Conservation (phyloP, 164 flowering plant species). For the Stephania yunnanensis region DNA sequence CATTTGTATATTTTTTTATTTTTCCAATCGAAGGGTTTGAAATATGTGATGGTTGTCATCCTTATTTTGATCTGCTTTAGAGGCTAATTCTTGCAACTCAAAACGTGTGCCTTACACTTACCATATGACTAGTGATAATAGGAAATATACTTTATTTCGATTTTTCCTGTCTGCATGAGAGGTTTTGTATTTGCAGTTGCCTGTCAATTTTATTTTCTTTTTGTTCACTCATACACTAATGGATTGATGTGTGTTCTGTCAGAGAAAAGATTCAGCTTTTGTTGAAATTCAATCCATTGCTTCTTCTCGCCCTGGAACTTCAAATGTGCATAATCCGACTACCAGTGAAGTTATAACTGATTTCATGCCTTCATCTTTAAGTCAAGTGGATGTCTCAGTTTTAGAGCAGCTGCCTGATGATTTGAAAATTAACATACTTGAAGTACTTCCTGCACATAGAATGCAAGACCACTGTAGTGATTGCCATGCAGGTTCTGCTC, state of each 20-base stretch:
- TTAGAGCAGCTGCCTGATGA: constrained; percentile 74
- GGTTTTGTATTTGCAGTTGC: background rate
- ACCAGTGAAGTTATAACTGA: constrained; percentile 20
- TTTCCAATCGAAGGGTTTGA: background rate
- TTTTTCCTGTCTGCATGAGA: constrained; percentile 2
- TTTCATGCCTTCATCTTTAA: constrained; percentile 74
- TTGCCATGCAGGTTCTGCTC: constrained; percentile 13
- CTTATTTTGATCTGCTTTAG: background rate
- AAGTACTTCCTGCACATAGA: constrained; percentile 65
- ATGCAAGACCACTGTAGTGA: constrained; percentile 23
- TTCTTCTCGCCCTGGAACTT: constrained; percentile 17
- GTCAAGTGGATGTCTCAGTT: constrained; percentile 72
- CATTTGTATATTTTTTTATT: background rate
- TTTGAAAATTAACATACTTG: constrained; percentile 57
- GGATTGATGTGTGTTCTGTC: background rate
- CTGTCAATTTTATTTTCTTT: background rate
- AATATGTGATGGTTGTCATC: background rate
- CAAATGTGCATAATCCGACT: constrained; percentile 11
- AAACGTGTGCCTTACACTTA: background rate
- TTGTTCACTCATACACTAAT: background rate
- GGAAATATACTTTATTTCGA: background rate
- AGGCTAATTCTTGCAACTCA: background rate
- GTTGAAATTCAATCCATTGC: constrained; percentile 17
- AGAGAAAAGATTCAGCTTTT: constrained; percentile 17
- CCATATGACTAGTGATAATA: no score